Conservation (phyloP, 306 rosid genomes). For the Aeschynomene evenia region DNA sequence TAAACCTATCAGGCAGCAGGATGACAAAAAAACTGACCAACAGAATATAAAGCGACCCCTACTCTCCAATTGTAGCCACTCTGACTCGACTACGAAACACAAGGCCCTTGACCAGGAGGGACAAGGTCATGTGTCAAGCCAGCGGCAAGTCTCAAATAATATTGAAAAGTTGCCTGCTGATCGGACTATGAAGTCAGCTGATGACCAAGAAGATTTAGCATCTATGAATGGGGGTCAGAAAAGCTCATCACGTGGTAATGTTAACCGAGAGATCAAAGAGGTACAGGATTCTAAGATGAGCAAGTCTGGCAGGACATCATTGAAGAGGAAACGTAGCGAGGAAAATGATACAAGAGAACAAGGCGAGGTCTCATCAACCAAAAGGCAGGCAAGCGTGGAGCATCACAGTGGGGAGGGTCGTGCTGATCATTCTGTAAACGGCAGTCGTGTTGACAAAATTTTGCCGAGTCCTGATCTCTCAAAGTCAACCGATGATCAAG, state of each 20-base stretch:
- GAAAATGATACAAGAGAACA: slow-evolving; percentile 12
- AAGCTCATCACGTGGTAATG: slow-evolving; percentile 3
- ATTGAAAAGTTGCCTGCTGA: slow-evolving; percentile 6
- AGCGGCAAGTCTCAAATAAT: slow-evolving; percentile 16
- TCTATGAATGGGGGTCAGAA: slow-evolving; percentile 4
- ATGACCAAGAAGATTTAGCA: slow-evolving; percentile 21
- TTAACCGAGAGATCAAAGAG: slow-evolving; percentile 28
- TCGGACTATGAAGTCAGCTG: background rate
- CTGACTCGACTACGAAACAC: slow-evolving; percentile 53
- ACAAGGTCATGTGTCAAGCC: slow-evolving; percentile 34
- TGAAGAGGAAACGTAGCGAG: slow-evolving; percentile 31
- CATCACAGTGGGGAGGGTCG: too few relatives aligned
- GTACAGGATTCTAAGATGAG: slow-evolving; percentile 4
- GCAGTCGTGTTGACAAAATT: too few relatives aligned
- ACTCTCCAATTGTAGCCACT: slow-evolving; percentile 60
- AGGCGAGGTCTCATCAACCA: slow-evolving; percentile 32
- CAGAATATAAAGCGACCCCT: slow-evolving; percentile 47
- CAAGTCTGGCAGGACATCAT: slow-evolving; percentile 27
- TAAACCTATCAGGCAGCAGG: slow-evolving; percentile 28
- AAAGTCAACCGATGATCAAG: slow-evolving; percentile 16
- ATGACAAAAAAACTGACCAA: slow-evolving; percentile 54
- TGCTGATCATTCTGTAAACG: too few relatives aligned
- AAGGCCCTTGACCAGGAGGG: slow-evolving; percentile 45
- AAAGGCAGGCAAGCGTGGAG: slow-evolving; percentile 23
- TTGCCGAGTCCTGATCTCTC: background rate